Evolutionary conservation across 2,329 filamentous ascomycete genomes (phyloP), one percentile per base, ranked within the genome.

Genomic region (Aspergillus brasiliensis): DNA sequence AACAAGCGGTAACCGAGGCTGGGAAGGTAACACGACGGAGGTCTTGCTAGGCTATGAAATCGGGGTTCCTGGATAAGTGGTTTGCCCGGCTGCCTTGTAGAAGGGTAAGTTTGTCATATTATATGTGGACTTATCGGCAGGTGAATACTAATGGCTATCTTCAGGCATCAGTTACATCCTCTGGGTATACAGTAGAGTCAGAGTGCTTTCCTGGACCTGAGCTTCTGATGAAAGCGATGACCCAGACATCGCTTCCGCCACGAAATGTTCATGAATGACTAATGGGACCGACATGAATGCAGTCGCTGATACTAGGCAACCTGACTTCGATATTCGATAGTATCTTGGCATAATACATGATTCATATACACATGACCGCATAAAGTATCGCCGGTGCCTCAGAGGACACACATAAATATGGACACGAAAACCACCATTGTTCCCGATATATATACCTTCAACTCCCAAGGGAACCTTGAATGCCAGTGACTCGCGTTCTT

Each of bases 11-110:
- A 98, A 95, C 63, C 82, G 95, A 63, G 95, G 95, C 0, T 99
- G 95, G 95, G 95, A 98, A 75, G 95, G 95, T 1, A 88, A 85
- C 19, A 88, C 85, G 37, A 98, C 95, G 0, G 95, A 99, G 78
- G 92, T 95, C 0, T 75, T 99, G 61, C 86, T 99, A 57, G 95
- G 95, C 15, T 99, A 99, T 76, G 95, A 99, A 78, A 97, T 99
- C 67, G 81, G 80, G 8, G 80, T 84, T 55, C 73, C 75, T 46
- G 67, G 67, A 37, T 72, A 54, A 64, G 5, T 17, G 5, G 17
- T 17, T 15, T 49, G 19, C 21, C 40, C 40, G 8, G 40, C n/a
- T 44, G 38, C 21, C 17, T 44, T 44, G n/a, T 11, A 11, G 11
- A 34, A 34, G 28, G 11, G 28, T 31, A 34, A 34, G 31, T 34